Evolutionary conservation across 164 flowering plant species (phyloP).

Genomic region (Stephania yunnanensis): DNA sequence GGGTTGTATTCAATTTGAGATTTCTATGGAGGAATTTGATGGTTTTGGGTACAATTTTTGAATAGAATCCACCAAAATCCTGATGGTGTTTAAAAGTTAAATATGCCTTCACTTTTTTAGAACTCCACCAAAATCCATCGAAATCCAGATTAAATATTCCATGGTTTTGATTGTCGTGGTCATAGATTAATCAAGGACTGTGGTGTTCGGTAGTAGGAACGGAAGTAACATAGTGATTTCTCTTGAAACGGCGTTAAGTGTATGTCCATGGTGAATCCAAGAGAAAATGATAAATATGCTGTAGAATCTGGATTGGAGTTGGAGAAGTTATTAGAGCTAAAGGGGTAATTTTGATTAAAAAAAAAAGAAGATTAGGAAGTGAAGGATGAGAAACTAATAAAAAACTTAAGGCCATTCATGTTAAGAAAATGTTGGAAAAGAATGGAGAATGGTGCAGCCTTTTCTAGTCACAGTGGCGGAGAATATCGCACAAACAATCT

Average conservation of each 20-base stretch:
- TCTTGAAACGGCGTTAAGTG: neutral
- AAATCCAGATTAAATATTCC: too few species aligned
- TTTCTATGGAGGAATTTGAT: too few species aligned
- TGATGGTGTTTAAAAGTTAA: too few species aligned
- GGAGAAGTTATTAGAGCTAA: neutral
- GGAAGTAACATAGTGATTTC: neutral
- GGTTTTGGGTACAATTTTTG: too few species aligned
- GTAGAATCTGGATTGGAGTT: neutral
- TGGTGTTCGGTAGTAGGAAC: neutral
- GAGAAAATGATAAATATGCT: too few species aligned
- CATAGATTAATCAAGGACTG: neutral
- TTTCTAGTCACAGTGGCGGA: too few species aligned
- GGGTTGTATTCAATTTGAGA: too few species aligned
- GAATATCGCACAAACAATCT: neutral
- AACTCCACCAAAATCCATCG: too few species aligned
- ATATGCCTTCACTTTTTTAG: too few species aligned
- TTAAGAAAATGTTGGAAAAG: neutral
- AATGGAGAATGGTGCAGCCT: neutral
- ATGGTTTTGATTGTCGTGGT: too few species aligned
- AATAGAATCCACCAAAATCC: too few species aligned
- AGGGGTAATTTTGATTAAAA: neutral
- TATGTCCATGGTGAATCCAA: too few species aligned
- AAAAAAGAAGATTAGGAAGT: neutral
- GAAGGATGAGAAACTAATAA: neutral
- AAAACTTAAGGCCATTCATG: neutral